Evolutionary conservation across 768 basidiomycete genomes (phyloP), one percentile per base, ranked within the genome.

Genomic region (Podaxis sp.): DNA sequence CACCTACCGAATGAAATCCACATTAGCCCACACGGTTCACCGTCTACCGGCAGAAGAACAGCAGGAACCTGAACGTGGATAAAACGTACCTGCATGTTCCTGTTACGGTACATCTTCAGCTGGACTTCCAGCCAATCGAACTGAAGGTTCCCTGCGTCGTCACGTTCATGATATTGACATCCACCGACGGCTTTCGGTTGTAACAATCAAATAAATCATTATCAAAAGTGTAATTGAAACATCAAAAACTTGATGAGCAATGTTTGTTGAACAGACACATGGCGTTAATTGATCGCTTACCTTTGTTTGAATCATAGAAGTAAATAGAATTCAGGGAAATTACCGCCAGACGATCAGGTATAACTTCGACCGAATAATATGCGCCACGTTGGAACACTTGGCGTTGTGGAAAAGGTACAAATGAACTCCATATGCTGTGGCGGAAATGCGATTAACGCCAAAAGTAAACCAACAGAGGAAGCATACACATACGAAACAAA

Each of bases 41-140:
- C 56, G 43, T 53, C 66, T 63, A 69, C 65, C 22, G 4, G 25
- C 27, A 55, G 36, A 27, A 13, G n/a, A 13, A 52, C 29, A 29
- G 29, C 15, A 29, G n/a, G 27, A 15, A 61, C 29, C 29, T n/a
- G 27, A 49, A 19, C 22, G 12, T 25, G 22, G n/a, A 27, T 2
- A 36, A 51, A 63, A 67, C 82, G 57, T 69, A 88, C 90, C 80
- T 93, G 87, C 85, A 94, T 89, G 38, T 84, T 84, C 59, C 89
- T 77, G 3, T 82, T 73, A 63, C 90, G 80, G 72, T 88, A 94
- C 60, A 73, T 75, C 53, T 84, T 75, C 19, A 97, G 77, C 73
- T 94, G 93, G 2, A 91, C 91, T 63, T 93, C 92, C 12, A 97
- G 79, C 94, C 94, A 97, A 72, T 93, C 90, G 66, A 96, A 80